These are phyloP conservation scores for Platanthera zijinensis DNA, from an alignment of 106 monocot species.

Conservation along the genomic window DNA sequence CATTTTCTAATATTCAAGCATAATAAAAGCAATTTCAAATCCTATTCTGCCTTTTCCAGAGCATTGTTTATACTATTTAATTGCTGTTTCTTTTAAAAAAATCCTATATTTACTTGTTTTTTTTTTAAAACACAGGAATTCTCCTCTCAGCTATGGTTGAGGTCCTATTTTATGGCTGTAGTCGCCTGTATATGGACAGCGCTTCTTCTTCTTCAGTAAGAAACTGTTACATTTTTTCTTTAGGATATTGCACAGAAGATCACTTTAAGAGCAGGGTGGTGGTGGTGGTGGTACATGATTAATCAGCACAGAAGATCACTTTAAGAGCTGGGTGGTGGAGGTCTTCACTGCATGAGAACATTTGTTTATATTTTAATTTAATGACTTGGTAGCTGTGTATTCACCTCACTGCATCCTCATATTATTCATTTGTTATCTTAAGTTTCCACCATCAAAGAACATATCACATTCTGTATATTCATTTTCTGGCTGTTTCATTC, in stretches of 20 bases:
- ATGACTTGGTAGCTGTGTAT: background rate
- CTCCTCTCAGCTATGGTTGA: background rate
- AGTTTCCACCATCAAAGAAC: background rate
- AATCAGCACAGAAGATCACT: background rate
- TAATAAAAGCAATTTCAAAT: background rate
- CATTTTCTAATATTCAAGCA: too few species aligned
- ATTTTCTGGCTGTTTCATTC: background rate
- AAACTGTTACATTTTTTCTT: too few species aligned
- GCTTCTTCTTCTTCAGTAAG: background rate
- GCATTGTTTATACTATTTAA: background rate
- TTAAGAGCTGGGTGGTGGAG: background rate
- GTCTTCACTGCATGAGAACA: background rate
- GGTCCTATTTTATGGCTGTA: background rate
- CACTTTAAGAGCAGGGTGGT: background rate
- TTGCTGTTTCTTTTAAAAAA: too few species aligned
- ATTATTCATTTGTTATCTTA: background rate
- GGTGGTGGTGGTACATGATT: background rate
- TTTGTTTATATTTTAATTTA: background rate
- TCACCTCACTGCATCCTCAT: background rate
- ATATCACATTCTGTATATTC: background rate
- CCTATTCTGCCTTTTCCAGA: background rate
- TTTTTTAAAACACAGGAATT: background rate
- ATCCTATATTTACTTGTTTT: background rate
- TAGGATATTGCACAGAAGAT: background rate
- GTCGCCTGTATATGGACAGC: constrained; percentile 4